These are phyloP conservation scores for Cyclotella choctawhatcheeana DNA, from an alignment of 108 stramenopile species.

Conservation along the genomic window DNA sequence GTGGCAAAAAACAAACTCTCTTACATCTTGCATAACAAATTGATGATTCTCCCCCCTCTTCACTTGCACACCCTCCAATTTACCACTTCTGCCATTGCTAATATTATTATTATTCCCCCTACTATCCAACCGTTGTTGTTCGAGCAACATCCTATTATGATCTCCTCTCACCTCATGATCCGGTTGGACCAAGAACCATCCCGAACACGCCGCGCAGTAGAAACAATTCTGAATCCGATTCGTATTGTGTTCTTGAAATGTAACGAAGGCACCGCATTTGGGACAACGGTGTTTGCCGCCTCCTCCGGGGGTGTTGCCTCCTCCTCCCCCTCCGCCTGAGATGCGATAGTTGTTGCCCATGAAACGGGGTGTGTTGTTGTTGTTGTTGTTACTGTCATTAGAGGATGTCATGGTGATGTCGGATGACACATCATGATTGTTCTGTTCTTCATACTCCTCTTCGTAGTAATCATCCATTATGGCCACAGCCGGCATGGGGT, in stretches of 20 bases:
- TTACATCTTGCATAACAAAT: conserved; percentile 81
- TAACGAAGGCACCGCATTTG: conserved; percentile 74
- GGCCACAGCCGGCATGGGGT: conserved; percentile 49
- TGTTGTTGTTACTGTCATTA: too few species aligned
- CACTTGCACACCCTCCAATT: conserved; percentile 13
- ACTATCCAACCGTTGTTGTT: too few species aligned
- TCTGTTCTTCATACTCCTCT: conserved; percentile 16
- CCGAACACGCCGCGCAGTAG: conserved; percentile 89
- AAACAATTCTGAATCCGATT: conserved; percentile 64
- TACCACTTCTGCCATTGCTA: conserved; percentile 8
- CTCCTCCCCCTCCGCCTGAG: conserved; percentile 29
- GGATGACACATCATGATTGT: neutral
- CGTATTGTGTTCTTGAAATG: conserved; percentile 52
- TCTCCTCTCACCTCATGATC: neutral
- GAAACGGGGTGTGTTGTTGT: neutral
- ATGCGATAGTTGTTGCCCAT: conserved; percentile 1
- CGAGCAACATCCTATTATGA: too few species aligned
- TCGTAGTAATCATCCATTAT: conserved; percentile 9
- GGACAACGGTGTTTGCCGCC: conserved; percentile 72
- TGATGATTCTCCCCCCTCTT: conserved; percentile 34
- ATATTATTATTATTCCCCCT: conserved; percentile 14
- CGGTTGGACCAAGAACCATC: conserved; percentile 72
- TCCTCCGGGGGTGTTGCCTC: conserved; percentile 17
- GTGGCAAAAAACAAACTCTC: conserved; percentile 34
- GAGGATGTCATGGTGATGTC: conserved; percentile 8